phyloP scores from a whole-genome alignment of 1,284 basidiomycete species.

The Thelephora terrestris region DNA sequence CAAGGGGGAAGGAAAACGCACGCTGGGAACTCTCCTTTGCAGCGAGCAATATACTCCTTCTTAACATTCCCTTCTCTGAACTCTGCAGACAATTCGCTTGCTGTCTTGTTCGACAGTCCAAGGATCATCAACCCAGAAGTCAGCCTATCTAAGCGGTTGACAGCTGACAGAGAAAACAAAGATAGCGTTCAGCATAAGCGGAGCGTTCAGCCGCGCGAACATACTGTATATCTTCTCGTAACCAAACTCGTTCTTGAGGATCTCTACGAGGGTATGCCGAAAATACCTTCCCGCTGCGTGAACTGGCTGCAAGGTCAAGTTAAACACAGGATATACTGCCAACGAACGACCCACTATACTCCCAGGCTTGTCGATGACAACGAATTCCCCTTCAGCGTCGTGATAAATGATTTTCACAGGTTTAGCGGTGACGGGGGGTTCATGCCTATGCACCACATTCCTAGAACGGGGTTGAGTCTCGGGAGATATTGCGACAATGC shows the following conservation, averaged over 20 bases:
- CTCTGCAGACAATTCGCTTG: constrained; percentile 67
- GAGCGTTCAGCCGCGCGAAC: constrained; percentile 21
- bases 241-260: constrained; percentile 79
- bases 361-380: constrained; percentile 93
- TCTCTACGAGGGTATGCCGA: constrained; percentile 81
- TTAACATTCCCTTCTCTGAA: constrained; percentile 74
- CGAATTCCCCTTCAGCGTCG: constrained; percentile 72
- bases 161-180: constrained; percentile 41
- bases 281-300: constrained; percentile 86
- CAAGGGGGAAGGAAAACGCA: constrained; percentile 29
- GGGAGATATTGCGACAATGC: background rate
- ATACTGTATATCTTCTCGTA: constrained; percentile 77
- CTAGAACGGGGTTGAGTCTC: constrained; percentile 28
- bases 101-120: constrained; percentile 66
- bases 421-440: constrained; percentile 87
- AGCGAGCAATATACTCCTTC: constrained; percentile 90
- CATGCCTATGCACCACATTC: constrained; percentile 92
- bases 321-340: background rate
- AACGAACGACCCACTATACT: constrained; percentile 61
- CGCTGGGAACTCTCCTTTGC: constrained; percentile 76
- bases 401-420: constrained; percentile 76
- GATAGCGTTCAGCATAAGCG: background rate
- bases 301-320: constrained; percentile 52
- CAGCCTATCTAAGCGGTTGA: constrained; percentile 89
- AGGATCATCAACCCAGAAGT: constrained; percentile 97